Percentiles rank a stretch among this genome's conserved stretches.
Evolutionary conservation across 108 stramenopile genomes (phyloP).

Genomic region (Aurantiochytrium sp.): DNA sequence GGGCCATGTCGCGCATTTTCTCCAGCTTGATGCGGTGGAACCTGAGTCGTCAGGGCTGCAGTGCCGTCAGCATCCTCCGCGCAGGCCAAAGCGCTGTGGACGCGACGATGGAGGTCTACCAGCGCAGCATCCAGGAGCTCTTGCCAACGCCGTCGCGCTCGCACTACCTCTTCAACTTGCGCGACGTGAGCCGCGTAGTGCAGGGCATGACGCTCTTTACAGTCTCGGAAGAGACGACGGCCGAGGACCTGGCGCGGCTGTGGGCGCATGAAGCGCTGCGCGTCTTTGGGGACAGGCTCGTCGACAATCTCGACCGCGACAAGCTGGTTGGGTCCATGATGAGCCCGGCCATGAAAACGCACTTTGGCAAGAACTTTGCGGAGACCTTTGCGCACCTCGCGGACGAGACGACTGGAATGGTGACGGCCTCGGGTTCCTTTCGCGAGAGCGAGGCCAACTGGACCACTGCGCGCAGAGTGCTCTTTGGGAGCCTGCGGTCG

Average conservation of each 20-base stretch:
- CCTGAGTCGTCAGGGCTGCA: constrained; percentile 29
- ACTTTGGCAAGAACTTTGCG: constrained; percentile 52
- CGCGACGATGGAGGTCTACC: constrained; percentile 47
- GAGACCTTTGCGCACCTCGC: constrained; percentile 50
- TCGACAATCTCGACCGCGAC: constrained; percentile 48
- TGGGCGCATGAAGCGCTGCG: constrained; percentile 73
- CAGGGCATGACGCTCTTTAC: constrained; percentile 63
- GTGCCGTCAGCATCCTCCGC: constrained; percentile 2
- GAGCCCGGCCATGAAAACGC: constrained; percentile 57
- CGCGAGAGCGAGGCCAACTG: constrained; percentile 47
- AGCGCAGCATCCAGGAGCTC: constrained; percentile 58
- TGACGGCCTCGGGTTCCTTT: constrained; percentile 59
- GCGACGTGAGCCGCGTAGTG: constrained; percentile 67
- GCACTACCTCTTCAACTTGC: constrained; percentile 75
- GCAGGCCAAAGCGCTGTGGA: constrained; percentile 57
- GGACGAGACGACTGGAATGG: constrained; percentile 45
- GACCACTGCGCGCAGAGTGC: constrained; percentile 32
- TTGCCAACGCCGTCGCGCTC: constrained; percentile 58
- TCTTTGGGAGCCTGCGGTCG: background rate
- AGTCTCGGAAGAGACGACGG: constrained; percentile 43
- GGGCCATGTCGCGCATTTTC: constrained; percentile 58
- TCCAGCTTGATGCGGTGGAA: constrained; percentile 69
- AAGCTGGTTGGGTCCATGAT: constrained; percentile 58
- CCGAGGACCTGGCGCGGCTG: constrained; percentile 61
- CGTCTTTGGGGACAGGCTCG: constrained; percentile 71